Conservation (phyloP, 305 asterid species). For the Fraxinus dipetala region DNA sequence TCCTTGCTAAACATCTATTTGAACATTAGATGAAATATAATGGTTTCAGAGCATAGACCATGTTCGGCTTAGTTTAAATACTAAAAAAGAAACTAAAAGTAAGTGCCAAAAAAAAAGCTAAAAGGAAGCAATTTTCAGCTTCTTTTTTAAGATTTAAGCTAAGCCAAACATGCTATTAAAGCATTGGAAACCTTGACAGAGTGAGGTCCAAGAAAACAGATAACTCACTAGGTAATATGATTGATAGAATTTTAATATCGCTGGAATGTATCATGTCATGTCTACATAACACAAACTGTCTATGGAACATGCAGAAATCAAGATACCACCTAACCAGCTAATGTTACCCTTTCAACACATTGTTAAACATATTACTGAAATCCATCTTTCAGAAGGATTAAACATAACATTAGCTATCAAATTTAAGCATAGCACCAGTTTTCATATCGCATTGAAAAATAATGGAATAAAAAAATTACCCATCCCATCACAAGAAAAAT, state of each 20-base stretch:
- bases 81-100: neutral
- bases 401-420: neutral
- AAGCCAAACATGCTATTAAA: neutral
- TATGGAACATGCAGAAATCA: slow-evolving; percentile 4
- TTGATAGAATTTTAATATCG: neutral
- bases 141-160: neutral
- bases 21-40: neutral
- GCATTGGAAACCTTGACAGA: slow-evolving; percentile 17
- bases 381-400: neutral
- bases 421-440: neutral
- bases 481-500: neutral
- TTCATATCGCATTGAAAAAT: neutral
- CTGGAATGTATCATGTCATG: slow-evolving; percentile 1
- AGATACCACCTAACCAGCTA: slow-evolving; percentile 14
- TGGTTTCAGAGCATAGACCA: neutral
- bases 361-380: neutral
- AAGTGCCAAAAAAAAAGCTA: neutral
- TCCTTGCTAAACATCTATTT: neutral
- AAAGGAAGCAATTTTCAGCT: neutral
- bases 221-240: slow-evolving; percentile 13
- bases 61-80: neutral
- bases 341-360: neutral
- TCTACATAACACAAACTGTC: neutral
- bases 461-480: too few relatives aligned
- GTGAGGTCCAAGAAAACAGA: neutral